Evolutionary conservation across 2,329 filamentous ascomycete genomes (phyloP).

Genomic region (Cladosporium velox): DNA sequence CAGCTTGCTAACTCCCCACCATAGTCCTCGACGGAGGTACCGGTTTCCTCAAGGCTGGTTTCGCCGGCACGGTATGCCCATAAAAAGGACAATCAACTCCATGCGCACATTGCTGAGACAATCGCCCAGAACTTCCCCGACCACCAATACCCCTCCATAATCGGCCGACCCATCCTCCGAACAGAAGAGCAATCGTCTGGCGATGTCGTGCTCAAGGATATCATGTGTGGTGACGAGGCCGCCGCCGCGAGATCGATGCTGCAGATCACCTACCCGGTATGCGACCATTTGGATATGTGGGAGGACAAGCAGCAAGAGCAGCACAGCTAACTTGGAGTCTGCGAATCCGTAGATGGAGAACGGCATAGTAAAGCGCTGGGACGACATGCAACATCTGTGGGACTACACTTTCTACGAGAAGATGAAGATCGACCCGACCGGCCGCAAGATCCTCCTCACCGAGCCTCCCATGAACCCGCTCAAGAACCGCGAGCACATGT

Average conservation of each 20-base stretch:
- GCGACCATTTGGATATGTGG: slow-evolving; percentile 30
- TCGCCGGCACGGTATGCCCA: slow-evolving; percentile 75
- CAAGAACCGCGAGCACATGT: slow-evolving; percentile 96
- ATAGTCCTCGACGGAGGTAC: slow-evolving; percentile 98
- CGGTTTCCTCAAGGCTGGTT: slow-evolving; percentile 99
- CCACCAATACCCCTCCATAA: slow-evolving; percentile 96
- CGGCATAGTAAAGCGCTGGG: slow-evolving; percentile 98
- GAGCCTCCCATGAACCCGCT: slow-evolving; percentile 98
- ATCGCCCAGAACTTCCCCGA: slow-evolving; percentile 86
- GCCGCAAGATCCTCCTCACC: slow-evolving; percentile 94
- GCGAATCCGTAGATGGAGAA: slow-evolving; percentile 78
- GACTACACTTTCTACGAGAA: slow-evolving; percentile 98
- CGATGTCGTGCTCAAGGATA: slow-evolving; percentile 83
- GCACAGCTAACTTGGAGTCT: slow-evolving; percentile 17
- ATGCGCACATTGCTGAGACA: slow-evolving; percentile 8
- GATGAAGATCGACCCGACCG: slow-evolving; percentile 85
- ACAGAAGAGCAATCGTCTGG: slow-evolving; percentile 79
- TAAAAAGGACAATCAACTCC: neutral
- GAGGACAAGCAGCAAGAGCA: slow-evolving; percentile 13
- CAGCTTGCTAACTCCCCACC: slow-evolving; percentile 25
- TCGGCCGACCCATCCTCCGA: slow-evolving; percentile 94
- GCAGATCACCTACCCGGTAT: slow-evolving; percentile 91
- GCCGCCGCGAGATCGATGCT: slow-evolving; percentile 95
- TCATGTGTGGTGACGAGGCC: slow-evolving; percentile 99
- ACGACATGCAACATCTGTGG: slow-evolving; percentile 99